A percentile compares a stretch with the other conserved stretches of the same genome.
Conservation (phyloP, 202 grass and related monocot species). For the Sporobolus alterniflorus region DNA sequence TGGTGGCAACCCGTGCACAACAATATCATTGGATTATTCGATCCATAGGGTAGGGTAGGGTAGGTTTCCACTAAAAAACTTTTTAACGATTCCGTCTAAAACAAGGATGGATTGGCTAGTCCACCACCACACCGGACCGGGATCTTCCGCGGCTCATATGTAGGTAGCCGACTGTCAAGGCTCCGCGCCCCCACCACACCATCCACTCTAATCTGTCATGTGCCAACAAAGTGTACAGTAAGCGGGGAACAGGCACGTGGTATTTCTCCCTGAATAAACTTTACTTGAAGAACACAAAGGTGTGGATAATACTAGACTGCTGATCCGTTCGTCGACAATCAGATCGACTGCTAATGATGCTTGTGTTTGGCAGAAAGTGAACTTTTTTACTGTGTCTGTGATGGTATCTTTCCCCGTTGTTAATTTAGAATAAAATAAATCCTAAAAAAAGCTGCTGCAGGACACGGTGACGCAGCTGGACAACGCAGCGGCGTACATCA, state of each 20-base stretch:
- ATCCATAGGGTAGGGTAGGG: neutral
- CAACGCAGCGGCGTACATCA: conserved; percentile 68
- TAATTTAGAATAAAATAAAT: neutral
- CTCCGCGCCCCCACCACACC: too few species aligned
- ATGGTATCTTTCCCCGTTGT: neutral
- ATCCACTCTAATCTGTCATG: too few species aligned
- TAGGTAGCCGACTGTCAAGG: too few species aligned
- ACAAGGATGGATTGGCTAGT: too few species aligned
- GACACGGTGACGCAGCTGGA: conserved; percentile 62
- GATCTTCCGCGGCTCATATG: too few species aligned
- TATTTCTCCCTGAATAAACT: neutral
- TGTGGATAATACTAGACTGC: neutral
- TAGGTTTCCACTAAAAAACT: neutral
- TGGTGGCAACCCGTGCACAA: neutral
- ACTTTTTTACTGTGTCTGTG: neutral
- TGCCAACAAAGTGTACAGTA: too few species aligned
- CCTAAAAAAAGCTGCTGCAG: conserved; percentile 12
- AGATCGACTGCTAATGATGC: neutral
- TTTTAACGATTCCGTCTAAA: neutral
- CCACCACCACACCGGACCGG: too few species aligned
- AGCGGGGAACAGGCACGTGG: neutral
- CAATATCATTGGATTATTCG: conserved; percentile 5
- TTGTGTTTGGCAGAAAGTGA: neutral
- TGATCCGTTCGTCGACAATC: neutral
- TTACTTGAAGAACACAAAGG: neutral